Evolutionary conservation across 2,329 filamentous ascomycete species (phyloP), one percentile per base, ranked within the genome.

Genomic region (Aspergillus sp.): DNA sequence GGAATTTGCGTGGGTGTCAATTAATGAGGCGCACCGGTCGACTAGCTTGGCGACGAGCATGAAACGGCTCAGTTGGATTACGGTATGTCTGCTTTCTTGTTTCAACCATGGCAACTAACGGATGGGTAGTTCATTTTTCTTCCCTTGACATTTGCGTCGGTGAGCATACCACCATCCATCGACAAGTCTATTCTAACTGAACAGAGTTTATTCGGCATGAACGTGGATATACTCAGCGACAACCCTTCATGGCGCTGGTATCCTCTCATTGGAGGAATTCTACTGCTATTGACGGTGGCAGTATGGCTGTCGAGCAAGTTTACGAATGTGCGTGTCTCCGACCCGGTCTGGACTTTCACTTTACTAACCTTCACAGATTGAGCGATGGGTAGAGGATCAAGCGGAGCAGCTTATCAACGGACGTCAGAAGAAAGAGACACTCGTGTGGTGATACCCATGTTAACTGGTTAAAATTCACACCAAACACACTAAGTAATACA

Each of bases 1-100:
- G 63, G 63, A 64, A 56, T 64, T 64, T 54, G 63, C 63, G 8
- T 64, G 63, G 63, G 60, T 62, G 2, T 57, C 63, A 13, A 64
- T 64, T 28, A 64, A 64, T 25, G 63, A 64, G 54, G 63, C 63
- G 8, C 63, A 64, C 56, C 57, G 63, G 15, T 64, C 63, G 28
- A 64, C 60, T 5, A 63, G 63, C 47, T 13, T 63, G n/a, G 63
- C 63, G 15, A 57, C 63, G 10, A 64, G 63, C 32, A 56, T 64
- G 55, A 60, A 64, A 43, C 58, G 63, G 30, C 53, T 64, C n/a
- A 64, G 63, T 43, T 64, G 63, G 60, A 64, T 64, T 28, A 63
- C 60, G 13, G 62, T 64, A 58, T 10, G 50, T 4, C 4, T 8
- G 36, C n/a, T 21, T 25, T 12, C 4, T n/a, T 9, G 25, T 45